Conservation (phyloP, 2,329 filamentous ascomycete species). For the Fusarium circinatum region DNA sequence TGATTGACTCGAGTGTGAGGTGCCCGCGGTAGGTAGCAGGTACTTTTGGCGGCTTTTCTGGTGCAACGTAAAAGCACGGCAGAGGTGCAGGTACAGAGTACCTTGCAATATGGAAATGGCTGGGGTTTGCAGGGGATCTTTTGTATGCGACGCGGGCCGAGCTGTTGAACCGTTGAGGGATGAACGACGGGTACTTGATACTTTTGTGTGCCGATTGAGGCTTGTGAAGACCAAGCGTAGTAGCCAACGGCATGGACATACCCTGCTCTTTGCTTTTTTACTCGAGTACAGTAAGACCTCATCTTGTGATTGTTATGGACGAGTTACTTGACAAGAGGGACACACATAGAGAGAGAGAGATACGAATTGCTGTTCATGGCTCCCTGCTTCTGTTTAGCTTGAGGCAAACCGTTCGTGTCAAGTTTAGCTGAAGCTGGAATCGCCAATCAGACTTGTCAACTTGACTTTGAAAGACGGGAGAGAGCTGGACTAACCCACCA, state of each 20-base stretch:
- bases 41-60: neutral
- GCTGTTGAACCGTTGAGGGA: conserved; percentile 21
- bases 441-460: conserved; percentile 22
- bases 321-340: neutral
- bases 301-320: neutral
- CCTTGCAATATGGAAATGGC: conserved; percentile 18
- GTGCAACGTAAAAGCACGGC: conserved; percentile 28
- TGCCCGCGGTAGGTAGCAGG: neutral
- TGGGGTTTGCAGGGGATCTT: conserved; percentile 14
- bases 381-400: conserved; percentile 14
- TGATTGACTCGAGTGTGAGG: conserved; percentile 21
- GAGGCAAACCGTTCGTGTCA: conserved; percentile 31
- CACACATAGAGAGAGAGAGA: neutral
- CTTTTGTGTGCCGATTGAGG: neutral
- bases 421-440: conserved; percentile 12
- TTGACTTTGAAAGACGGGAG: conserved; percentile 12
- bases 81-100: conserved; percentile 22
- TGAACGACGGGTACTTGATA: conserved; percentile 28
- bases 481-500: conserved; percentile 18
- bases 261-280: neutral
- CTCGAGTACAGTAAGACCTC: neutral
- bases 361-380: conserved; percentile 9
- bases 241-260: conserved; percentile 22
- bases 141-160: conserved; percentile 12
- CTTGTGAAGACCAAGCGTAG: neutral